phyloP scores from a whole-genome alignment of 1,139 yeast genomes.

The Geotrichum aggregatum region DNA sequence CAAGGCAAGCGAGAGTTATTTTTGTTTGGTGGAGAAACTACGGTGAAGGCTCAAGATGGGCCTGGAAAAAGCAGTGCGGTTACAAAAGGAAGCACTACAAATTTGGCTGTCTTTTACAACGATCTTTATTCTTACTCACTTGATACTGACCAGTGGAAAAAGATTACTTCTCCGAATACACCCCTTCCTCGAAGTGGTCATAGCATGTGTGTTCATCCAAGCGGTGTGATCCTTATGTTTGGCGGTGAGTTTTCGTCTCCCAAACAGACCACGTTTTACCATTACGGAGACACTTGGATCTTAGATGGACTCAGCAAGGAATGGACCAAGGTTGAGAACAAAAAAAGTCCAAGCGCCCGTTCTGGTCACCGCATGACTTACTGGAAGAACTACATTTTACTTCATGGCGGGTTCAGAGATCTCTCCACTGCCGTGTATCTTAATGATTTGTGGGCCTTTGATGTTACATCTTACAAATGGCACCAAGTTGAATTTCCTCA shows the following conservation, averaged over 20 bases:
- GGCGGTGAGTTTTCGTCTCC: constrained; percentile 98
- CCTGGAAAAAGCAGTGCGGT: constrained; percentile 16
- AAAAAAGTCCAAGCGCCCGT: constrained; percentile 75
- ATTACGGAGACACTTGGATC: constrained; percentile 94
- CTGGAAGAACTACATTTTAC: constrained; percentile 83
- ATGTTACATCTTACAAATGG: constrained; percentile 87
- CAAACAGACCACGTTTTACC: constrained; percentile 91
- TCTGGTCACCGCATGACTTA: constrained; percentile 88
- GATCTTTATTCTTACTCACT: constrained; percentile 71
- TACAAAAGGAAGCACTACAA: constrained; percentile 36
- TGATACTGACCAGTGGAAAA: constrained; percentile 80
- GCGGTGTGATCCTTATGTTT: constrained; percentile 77
- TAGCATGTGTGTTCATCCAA: constrained; percentile 89
- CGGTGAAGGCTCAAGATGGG: constrained; percentile 30
- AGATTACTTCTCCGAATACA: constrained; percentile 71
- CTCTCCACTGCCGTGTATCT: constrained; percentile 77
- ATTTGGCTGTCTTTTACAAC: constrained; percentile 68
- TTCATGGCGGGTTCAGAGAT: constrained; percentile 93
- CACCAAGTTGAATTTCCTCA: constrained; percentile 81
- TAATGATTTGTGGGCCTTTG: constrained; percentile 88
- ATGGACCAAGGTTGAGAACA: constrained; percentile 82
- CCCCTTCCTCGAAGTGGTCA: constrained; percentile 94
- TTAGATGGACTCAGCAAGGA: constrained; percentile 78
- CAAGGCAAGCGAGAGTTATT: constrained; percentile 74
- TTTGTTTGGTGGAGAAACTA: constrained; percentile 84